Evolutionary conservation across 805 yeast species (phyloP), one percentile per base, ranked within the genome.

Genomic region (Wickerhamomyces hampshirensis): DNA sequence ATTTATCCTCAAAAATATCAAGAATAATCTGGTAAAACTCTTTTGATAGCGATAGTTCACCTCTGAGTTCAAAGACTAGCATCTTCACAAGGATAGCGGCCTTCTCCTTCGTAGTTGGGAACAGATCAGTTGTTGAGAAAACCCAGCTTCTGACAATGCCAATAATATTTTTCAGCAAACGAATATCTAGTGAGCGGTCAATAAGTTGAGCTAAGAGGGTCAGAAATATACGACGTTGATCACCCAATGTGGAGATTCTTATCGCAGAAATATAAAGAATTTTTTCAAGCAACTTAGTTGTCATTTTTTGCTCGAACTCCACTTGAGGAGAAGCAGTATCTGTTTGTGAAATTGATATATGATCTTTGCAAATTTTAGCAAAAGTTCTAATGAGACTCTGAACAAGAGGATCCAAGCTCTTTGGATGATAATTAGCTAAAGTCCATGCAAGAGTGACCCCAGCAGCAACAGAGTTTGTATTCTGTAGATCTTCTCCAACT

Each of bases 91-190:
- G 66, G 28, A 93, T 81, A 0, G 95, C 97, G 1, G 98, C 96
- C 56, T 93, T 93, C 53, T 93, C 99, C 56, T 93, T 94, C 3
- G 84, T 78, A 0, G 98, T 86, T 4, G 99, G 99, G 66, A 88
- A 88, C 16, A 86, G 69, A 46, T 86, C 96, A 4, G 77, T 68
- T 38, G 80, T 75, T 3, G 86, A 75, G 54, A 94, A 88, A 0
- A 89, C 91, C 98, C 99, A 93, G 12, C 73, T 72, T 51, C 89
- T 76, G 1, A 89, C 91, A 45, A 88, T 79, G 19, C 71, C 69
- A 18, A 91, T 77, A 31, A 93, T 84, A 52, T 80, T 82, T 42
- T 75, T 75, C 42, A 89, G 66, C 7, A 93, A 73, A 17, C 73
- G 77, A 41, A 78, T 79, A 51, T 89, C 96, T 40, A 77, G 71